Evolutionary conservation across 352 stramenopile genomes (phyloP), one percentile per base, ranked within the genome.

Genomic region (Globisporangium echinulatum): DNA sequence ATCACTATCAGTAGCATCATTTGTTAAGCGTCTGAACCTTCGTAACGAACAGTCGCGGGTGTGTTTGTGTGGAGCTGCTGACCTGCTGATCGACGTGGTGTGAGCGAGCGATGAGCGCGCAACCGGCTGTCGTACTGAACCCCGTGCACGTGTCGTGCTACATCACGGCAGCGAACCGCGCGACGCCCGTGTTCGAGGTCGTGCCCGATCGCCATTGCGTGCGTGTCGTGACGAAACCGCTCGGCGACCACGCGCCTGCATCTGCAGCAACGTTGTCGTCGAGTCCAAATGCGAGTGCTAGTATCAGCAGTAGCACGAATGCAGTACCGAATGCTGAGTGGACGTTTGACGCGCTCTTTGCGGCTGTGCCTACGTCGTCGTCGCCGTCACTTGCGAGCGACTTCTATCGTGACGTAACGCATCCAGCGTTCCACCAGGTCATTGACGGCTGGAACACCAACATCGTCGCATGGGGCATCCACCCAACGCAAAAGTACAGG

Each of bases 401-500:
- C 47, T 87, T 90, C 62, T 88, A 77, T 49, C 76, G 63, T 17
- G 69, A 88, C 39, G 70, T 91, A 47, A 79, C 82, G 33, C 55
- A 68, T 33, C 75, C 75, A 19, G 79, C 79, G 37, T 48, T 88
- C 9, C 63, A 52, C 15, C 78, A 54, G 25, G 74, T 72, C 6
- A 66, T 70, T 25, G 67, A 79, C 56, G 79, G 79, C 33, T 70
- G 87, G 51, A 88, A 88, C 57, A 69, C 77, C 11, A 90, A 87
- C 54, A 51, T 90, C 48, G 52, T 90, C n/a, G 71, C 74, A 46
- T 83, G 68, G 60, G 81, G 81, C 4, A 68, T 90, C 17, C 77
- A 88, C 49, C 78, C 81, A 43, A 90, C 78, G 42, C 76, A 88
- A 52, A 90, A 90, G 56, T 88, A 78, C 51, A 75, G 78, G 5